These are phyloP conservation scores for Candida nitratophila DNA, from an alignment of 805 yeast genomes.

Conservation along the genomic window DNA sequence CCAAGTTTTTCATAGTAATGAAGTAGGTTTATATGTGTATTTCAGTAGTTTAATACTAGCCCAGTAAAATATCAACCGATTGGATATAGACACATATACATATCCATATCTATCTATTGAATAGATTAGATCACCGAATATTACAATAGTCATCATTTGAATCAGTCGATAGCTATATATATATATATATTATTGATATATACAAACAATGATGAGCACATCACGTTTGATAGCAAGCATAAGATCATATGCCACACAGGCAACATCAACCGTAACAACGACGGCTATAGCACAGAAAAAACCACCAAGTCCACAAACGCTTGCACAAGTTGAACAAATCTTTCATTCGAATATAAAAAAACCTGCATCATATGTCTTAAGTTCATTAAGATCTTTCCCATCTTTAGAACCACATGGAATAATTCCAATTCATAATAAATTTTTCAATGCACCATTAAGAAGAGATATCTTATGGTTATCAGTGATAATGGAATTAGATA, in stretches of 20 bases:
- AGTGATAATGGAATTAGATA: conserved; percentile 86
- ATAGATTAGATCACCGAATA: too few relatives aligned
- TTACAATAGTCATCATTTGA: too few relatives aligned
- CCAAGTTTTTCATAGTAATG: too few relatives aligned
- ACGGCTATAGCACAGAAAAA: not conserved
- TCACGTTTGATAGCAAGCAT: not conserved
- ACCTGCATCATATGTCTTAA: conserved; percentile 68
- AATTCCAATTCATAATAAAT: conserved; percentile 67
- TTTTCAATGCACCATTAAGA: conserved; percentile 71
- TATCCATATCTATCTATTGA: too few relatives aligned
- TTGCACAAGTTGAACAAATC: not conserved
- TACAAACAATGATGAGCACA: not conserved
- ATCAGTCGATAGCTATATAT: not conserved
- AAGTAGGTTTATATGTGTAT: too few relatives aligned
- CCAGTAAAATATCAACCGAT: too few relatives aligned
- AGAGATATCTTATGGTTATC: conserved; percentile 94
- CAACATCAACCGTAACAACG: not conserved
- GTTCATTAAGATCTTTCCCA: conserved; percentile 80
- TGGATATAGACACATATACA: too few relatives aligned
- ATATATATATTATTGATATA: too few relatives aligned
- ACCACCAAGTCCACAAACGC: not conserved
- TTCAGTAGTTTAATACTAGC: too few relatives aligned
- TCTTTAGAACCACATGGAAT: conserved; percentile 78
- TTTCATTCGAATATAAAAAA: conserved; percentile 22
- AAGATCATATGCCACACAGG: not conserved